Base-by-base conservation (phyloP, 352 stramenopile species). In the Phytopythium vexans region DNA sequence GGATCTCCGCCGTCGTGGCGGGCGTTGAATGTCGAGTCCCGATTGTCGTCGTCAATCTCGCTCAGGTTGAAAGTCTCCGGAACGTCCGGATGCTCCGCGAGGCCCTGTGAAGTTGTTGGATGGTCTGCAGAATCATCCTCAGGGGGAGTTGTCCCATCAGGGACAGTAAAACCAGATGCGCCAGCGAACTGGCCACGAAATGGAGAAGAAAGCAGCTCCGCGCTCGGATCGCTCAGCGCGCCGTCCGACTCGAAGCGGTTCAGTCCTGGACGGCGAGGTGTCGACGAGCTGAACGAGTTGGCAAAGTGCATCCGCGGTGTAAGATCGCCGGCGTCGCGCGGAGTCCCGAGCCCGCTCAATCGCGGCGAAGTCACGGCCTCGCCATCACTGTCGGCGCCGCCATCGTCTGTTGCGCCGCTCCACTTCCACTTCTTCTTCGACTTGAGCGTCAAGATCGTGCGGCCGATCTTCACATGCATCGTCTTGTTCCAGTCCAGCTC, bases 391-490 rank as follows among this genome's bases (percentile, higher is more conserved):
- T 71, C 61, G 35, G 74, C 66, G n/a, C 77, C 68, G 7, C 66
- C 71, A 38, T 64, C 58, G 12, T 72, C 71, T 27, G 60, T 61
- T 8, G 54, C 43, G 6, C 76, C 75, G 8, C 66, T 70, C 81
- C 81, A 93, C 70, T 87, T 86, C 81, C 81, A 92, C 14, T 82
- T 78, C 55, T 90, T 91, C 64, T 93, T 93, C 2, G 83, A 82
- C 52, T 88, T 90, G 31, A 93, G 70, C 12, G 83, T 92, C 32
- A 93, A 59, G 40, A 93, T 92, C 31, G 83, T 93, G 54, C 83
- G 81, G 6, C 83, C 83, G 27, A 93, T 93, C 49, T 93, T 93
- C 32, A 93, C 83, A 54, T 92, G 81, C 41, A 88, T 73, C 1
- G 75, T 72, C 58, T 92, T 89, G 59, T 88, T 88, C 81, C 81